These are phyloP conservation scores for Xylariaceae sp. DNA, from an alignment of 2,329 filamentous ascomycete species.

Conservation along the genomic window DNA sequence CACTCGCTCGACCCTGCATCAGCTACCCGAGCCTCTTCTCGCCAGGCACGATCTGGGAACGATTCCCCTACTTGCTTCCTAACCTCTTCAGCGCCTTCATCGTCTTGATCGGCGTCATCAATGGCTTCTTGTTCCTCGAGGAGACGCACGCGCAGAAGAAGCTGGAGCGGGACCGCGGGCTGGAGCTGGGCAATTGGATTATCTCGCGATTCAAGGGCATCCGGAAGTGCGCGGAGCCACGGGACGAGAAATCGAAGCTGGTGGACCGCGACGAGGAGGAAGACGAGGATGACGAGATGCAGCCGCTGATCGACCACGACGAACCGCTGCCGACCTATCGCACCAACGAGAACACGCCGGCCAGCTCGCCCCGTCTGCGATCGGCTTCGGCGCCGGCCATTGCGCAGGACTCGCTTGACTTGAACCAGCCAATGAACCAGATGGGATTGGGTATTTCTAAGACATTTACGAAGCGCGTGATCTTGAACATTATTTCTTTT, in stretches of 20 bases:
- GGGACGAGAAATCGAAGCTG: slow-evolving; percentile 36
- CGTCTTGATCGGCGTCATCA: slow-evolving; percentile 57
- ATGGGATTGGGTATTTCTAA: slow-evolving; percentile 38
- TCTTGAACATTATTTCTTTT: slow-evolving; percentile 83
- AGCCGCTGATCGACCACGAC: slow-evolving; percentile 56
- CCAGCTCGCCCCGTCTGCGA: slow-evolving; percentile 36
- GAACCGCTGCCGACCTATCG: slow-evolving; percentile 65
- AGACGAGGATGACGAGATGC: slow-evolving; percentile 52
- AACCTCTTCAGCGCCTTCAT: slow-evolving; percentile 57
- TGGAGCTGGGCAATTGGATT: slow-evolving; percentile 71
- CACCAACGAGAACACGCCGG: slow-evolving; percentile 52
- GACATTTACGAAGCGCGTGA: slow-evolving; percentile 77
- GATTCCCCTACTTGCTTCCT: slow-evolving; percentile 71
- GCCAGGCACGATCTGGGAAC: slow-evolving; percentile 71
- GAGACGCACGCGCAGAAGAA: slow-evolving; percentile 88
- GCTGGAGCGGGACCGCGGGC: slow-evolving; percentile 65
- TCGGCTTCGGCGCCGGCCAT: slow-evolving; percentile 27
- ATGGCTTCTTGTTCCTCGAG: slow-evolving; percentile 68
- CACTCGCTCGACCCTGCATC: slow-evolving; percentile 78
- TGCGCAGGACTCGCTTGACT: slow-evolving; percentile 36
- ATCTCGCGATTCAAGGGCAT: slow-evolving; percentile 40
- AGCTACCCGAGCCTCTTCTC: slow-evolving; percentile 73
- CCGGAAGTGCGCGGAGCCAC: slow-evolving; percentile 33
- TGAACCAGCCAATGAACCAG: slow-evolving; percentile 28
- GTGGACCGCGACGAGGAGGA: slow-evolving; percentile 48